A percentile compares a stretch with the other conserved stretches of the same genome.
These are phyloP conservation scores for Clavispora santaluciae DNA, from an alignment of 805 yeast genomes.

Conservation along the genomic window DNA sequence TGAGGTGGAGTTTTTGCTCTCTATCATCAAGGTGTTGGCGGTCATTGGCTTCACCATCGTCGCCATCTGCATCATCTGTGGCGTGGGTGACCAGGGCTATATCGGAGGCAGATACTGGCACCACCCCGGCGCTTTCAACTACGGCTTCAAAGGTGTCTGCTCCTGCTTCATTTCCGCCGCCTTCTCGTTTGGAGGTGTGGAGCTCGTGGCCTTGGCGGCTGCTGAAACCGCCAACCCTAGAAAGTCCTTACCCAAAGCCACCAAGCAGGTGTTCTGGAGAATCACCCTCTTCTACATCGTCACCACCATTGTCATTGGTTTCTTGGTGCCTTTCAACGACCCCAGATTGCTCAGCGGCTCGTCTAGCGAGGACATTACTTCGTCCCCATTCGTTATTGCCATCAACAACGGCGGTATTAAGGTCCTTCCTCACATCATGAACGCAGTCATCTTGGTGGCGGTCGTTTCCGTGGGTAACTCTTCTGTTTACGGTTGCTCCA, in stretches of 20 bases:
- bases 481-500: constrained; percentile 36
- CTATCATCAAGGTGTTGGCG: constrained; percentile 24
- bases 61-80: constrained; percentile 35
- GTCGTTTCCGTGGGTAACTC: constrained; percentile 29
- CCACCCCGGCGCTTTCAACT: constrained; percentile 50
- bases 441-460: constrained; percentile 24
- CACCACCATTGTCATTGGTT: constrained; percentile 45
- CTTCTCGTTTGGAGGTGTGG: constrained; percentile 60
- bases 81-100: constrained; percentile 42
- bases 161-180: constrained; percentile 52
- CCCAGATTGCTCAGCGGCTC: constrained; percentile 18
- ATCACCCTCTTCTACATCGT: constrained; percentile 45
- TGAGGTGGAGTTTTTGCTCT: constrained; percentile 22
- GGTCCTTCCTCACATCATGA: constrained; percentile 24
- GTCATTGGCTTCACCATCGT: constrained; percentile 23
- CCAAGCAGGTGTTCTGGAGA: constrained; percentile 54
- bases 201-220: constrained; percentile 55
- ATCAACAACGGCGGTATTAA: constrained; percentile 24
- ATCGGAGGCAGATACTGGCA: constrained; percentile 50
- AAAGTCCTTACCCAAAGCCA: constrained; percentile 52
- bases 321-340: constrained; percentile 47
- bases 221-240: constrained; percentile 54
- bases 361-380: constrained; percentile 11
- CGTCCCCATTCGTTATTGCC: constrained; percentile 29
- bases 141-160: constrained; percentile 53